These are phyloP conservation scores for Leccinum barrowsii DNA, from an alignment of 768 basidiomycete species.

Conservation along the genomic window DNA sequence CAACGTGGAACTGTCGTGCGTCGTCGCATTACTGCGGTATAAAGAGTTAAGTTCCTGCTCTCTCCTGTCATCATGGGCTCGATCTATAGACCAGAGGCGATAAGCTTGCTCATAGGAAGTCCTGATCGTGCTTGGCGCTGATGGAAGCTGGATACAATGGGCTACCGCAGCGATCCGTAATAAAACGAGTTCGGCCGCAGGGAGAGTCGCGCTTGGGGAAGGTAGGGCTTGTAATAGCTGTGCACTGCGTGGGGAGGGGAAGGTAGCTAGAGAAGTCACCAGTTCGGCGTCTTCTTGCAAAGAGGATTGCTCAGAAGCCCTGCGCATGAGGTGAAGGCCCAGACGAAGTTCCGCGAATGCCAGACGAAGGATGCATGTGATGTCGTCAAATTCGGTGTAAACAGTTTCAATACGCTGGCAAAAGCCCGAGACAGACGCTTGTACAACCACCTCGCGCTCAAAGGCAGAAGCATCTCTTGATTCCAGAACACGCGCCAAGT, in stretches of 20 bases:
- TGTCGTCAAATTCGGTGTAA: slow-evolving; percentile 71
- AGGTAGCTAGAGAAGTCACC: slow-evolving; percentile 42
- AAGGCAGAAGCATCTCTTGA: slow-evolving; percentile 35
- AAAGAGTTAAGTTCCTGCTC: slow-evolving; percentile 65
- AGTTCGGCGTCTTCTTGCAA: slow-evolving; percentile 20
- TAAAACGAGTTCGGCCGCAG: slow-evolving; percentile 33
- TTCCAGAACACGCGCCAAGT: slow-evolving; percentile 41
- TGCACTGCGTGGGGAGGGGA: slow-evolving; percentile 51
- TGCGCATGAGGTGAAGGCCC: slow-evolving; percentile 59
- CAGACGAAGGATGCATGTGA: slow-evolving; percentile 62
- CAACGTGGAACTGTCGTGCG: slow-evolving; percentile 57
- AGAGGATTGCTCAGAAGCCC: slow-evolving; percentile 19
- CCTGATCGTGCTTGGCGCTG: slow-evolving; percentile 33
- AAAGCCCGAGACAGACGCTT: slow-evolving; percentile 78
- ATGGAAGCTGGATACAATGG: slow-evolving; percentile 21
- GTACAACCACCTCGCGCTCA: slow-evolving; percentile 65
- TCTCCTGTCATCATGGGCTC: slow-evolving; percentile 62
- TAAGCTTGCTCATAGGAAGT: slow-evolving; percentile 64
- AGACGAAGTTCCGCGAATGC: slow-evolving; percentile 65
- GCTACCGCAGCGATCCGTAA: slow-evolving; percentile 42
- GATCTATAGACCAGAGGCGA: slow-evolving; percentile 83
- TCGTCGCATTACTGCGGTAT: slow-evolving; percentile 62
- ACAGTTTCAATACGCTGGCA: slow-evolving; percentile 61
- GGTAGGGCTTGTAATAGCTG: slow-evolving; percentile 31
- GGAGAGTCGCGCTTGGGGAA: slow-evolving; percentile 5